phyloP scores from a whole-genome alignment of 495 filamentous ascomycete genomes.

The Annulohypoxylon stygium region DNA sequence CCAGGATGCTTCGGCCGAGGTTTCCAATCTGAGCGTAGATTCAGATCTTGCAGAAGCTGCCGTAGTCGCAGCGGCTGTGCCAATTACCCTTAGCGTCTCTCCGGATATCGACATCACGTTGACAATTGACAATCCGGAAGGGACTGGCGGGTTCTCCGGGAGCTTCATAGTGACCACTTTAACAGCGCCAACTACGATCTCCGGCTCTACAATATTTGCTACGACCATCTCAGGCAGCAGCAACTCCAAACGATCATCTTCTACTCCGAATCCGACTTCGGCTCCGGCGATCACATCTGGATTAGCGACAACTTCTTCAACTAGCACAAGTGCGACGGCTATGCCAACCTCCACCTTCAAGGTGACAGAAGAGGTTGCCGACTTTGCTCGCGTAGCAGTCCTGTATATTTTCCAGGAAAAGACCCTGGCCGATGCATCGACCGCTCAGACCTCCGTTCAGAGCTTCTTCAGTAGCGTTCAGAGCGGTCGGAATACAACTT shows the following conservation, averaged over 20 bases:
- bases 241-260: slow-evolving; percentile 37
- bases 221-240: slow-evolving; percentile 41
- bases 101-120: slow-evolving; percentile 46
- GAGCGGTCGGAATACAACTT: slow-evolving; percentile 39
- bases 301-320: slow-evolving; percentile 42
- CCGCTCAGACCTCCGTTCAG: slow-evolving; percentile 70
- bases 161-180: slow-evolving; percentile 51
- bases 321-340: slow-evolving; percentile 36
- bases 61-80: slow-evolving; percentile 50
- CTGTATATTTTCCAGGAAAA: slow-evolving; percentile 73
- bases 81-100: slow-evolving; percentile 53
- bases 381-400: slow-evolving; percentile 75
- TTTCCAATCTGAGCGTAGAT: slow-evolving; percentile 22
- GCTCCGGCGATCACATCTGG: slow-evolving; percentile 42
- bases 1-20: slow-evolving; percentile 45
- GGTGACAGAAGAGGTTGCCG: slow-evolving; percentile 65
- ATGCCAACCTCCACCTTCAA: slow-evolving; percentile 52
- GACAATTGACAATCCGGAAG: slow-evolving; percentile 35
- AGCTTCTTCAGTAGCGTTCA: slow-evolving; percentile 60
- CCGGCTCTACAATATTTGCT: slow-evolving; percentile 42
- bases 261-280: slow-evolving; percentile 45
- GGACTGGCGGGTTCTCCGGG: slow-evolving; percentile 39
- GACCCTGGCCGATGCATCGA: slow-evolving; percentile 63
- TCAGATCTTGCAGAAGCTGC: slow-evolving; percentile 42
- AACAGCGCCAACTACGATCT: slow-evolving; percentile 40